phyloP scores from a whole-genome alignment of 2,329 filamentous ascomycete species.

The Cladophialophora yegresii region DNA sequence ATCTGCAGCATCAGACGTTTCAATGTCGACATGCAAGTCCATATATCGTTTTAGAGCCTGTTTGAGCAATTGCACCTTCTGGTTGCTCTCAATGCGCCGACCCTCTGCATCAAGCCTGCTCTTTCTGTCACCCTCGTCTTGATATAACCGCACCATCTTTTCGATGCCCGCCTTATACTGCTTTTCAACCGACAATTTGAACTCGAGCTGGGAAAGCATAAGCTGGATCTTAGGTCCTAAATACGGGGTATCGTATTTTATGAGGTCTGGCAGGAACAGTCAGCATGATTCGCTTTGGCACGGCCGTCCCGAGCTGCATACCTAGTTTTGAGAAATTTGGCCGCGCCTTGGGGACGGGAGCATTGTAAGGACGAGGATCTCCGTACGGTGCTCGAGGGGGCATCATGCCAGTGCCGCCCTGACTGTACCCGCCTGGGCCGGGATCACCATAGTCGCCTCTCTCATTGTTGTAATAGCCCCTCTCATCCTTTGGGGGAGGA shows the following conservation, averaged over 20 bases:
- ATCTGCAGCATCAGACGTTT: conserved; percentile 73
- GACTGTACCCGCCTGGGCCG: conserved; percentile 56
- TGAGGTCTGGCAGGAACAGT: conserved; percentile 68
- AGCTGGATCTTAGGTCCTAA: conserved; percentile 96
- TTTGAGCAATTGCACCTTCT: conserved; percentile 94
- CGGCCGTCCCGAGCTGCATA: conserved; percentile 48
- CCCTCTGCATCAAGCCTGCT: conserved; percentile 91
- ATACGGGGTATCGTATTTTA: conserved; percentile 96
- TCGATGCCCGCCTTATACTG: conserved; percentile 99
- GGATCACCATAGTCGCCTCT: conserved; percentile 64
- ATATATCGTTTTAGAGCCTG: conserved; percentile 96
- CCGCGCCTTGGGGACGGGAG: conserved; percentile 69
- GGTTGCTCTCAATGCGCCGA: conserved; percentile 88
- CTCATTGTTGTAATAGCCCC: conserved; percentile 56
- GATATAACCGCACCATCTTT: conserved; percentile 97
- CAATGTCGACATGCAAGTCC: conserved; percentile 92
- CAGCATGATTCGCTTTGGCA: background rate
- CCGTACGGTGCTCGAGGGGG: conserved; percentile 78
- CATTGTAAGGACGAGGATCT: conserved; percentile 65
- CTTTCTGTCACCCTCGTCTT: conserved; percentile 95
- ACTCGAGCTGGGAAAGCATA: conserved; percentile 97
- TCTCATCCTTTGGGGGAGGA: conserved; percentile 72
- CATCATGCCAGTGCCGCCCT: conserved; percentile 71
- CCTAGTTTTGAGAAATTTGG: conserved; percentile 96
- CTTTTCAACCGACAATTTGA: conserved; percentile 97